Evolutionary conservation across 2,329 filamentous ascomycete species (phyloP).

Genomic region (Botrytis porri): DNA sequence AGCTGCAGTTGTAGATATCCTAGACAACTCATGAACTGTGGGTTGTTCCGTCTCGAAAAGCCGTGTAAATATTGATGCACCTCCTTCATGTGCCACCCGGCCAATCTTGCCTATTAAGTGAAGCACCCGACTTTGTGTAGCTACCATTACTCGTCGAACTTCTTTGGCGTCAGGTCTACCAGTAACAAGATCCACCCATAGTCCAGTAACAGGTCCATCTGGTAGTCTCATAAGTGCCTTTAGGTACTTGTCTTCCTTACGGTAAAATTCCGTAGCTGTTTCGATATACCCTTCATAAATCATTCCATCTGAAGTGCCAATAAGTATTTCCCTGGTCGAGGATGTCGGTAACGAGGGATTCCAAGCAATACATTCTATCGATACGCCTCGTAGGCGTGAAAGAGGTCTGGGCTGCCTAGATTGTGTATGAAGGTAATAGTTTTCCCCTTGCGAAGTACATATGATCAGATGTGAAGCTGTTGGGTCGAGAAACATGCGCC

Average conservation of each 20-base stretch:
- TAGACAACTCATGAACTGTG: slow-evolving; percentile 67
- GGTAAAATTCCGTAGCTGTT: slow-evolving; percentile 89
- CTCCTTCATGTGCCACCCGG: slow-evolving; percentile 70
- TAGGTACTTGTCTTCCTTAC: slow-evolving; percentile 89
- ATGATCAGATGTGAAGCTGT: slow-evolving; percentile 93
- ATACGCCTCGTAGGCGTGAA: slow-evolving; percentile 77
- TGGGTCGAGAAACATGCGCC: slow-evolving; percentile 94
- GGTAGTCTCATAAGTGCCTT: slow-evolving; percentile 78
- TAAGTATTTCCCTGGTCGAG: slow-evolving; percentile 87
- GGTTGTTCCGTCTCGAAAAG: slow-evolving; percentile 87
- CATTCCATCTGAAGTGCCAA: slow-evolving; percentile 90
- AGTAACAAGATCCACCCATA: slow-evolving; percentile 75
- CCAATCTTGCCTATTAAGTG: slow-evolving; percentile 79
- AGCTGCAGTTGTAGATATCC: slow-evolving; percentile 55
- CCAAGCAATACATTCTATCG: slow-evolving; percentile 90
- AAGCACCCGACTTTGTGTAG: slow-evolving; percentile 73
- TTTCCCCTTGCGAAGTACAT: slow-evolving; percentile 87
- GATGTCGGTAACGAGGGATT: slow-evolving; percentile 90
- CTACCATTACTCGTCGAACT: slow-evolving; percentile 71
- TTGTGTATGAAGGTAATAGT: slow-evolving; percentile 96
- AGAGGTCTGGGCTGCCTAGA: slow-evolving; percentile 83
- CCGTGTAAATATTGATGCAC: slow-evolving; percentile 79
- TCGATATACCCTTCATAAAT: slow-evolving; percentile 96
- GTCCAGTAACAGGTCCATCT: slow-evolving; percentile 78
- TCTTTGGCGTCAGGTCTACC: slow-evolving; percentile 56